Conservation (phyloP, 805 yeast genomes). For the Yamadazyma tumulicola region DNA sequence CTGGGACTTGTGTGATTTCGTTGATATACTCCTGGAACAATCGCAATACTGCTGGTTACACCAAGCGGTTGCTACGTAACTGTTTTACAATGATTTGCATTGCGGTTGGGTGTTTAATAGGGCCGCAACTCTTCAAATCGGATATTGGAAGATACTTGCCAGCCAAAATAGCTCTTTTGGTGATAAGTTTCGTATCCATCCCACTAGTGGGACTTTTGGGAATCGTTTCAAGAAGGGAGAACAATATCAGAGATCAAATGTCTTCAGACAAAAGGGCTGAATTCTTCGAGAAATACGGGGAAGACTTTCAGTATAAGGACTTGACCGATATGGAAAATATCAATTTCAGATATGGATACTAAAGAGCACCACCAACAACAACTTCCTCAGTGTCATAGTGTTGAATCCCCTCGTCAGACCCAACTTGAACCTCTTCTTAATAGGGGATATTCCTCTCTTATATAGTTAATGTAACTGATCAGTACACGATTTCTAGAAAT, state of each 20-base stretch:
- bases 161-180: conserved; percentile 56
- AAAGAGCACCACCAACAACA: too few relatives aligned
- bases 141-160: conserved; percentile 52
- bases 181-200: conserved; percentile 44
- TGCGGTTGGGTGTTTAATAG: conserved; percentile 62
- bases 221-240: conserved; percentile 45
- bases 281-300: conserved; percentile 14
- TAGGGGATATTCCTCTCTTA: not conserved
- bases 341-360: conserved; percentile 53
- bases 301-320: conserved; percentile 49
- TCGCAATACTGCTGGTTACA: conserved; percentile 67
- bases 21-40: conserved; percentile 60
- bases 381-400: too few relatives aligned
- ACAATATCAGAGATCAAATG: conserved; percentile 44
- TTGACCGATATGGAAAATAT: conserved; percentile 57
- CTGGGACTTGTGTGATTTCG: conserved; percentile 56
- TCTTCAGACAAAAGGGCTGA: conserved; percentile 14
- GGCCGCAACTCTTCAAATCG: conserved; percentile 64
- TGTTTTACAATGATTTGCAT: conserved; percentile 61
- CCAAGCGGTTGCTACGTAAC: conserved; percentile 63
- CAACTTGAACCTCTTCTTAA: too few relatives aligned
- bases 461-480: too few relatives aligned
- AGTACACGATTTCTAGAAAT: too few relatives aligned
- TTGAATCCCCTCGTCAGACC: too few relatives aligned
- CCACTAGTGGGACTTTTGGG: conserved; percentile 44